These are phyloP conservation scores for Bipolaris oryzae DNA, from an alignment of 2,329 filamentous ascomycete species.

Conservation along the genomic window DNA sequence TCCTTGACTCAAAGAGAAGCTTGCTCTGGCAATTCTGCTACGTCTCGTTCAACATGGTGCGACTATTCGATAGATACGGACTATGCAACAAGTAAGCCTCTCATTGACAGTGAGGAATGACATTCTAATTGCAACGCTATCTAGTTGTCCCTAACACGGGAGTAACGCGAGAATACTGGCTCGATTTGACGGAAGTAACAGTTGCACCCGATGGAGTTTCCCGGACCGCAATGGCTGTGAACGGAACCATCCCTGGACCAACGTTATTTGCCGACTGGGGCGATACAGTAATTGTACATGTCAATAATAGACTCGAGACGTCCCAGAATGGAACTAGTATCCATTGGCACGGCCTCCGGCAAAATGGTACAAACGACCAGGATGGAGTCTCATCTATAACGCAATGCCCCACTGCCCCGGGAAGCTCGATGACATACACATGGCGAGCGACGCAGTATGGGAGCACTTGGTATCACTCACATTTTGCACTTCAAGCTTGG, in stretches of 20 bases:
- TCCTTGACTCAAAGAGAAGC: constrained; percentile 14
- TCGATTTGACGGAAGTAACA: constrained; percentile 52
- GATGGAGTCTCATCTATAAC: constrained; percentile 44
- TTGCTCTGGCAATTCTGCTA: constrained; percentile 42
- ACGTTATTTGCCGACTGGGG: constrained; percentile 52
- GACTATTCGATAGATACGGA: constrained; percentile 51
- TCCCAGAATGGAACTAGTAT: constrained; percentile 41
- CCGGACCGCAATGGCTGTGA: constrained; percentile 46
- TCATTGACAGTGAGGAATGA: background rate
- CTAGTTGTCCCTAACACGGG: constrained; percentile 57
- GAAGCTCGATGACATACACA: constrained; percentile 35
- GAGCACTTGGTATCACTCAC: constrained; percentile 51
- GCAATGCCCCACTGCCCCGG: constrained; percentile 38
- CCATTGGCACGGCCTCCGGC: constrained; percentile 43
- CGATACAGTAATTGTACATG: constrained; percentile 47
- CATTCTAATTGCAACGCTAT: background rate
- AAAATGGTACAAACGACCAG: constrained; percentile 39
- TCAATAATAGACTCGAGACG: constrained; percentile 38
- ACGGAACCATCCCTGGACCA: constrained; percentile 54
- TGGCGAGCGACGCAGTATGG: constrained; percentile 52
- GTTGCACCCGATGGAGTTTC: constrained; percentile 62
- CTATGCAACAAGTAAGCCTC: background rate
- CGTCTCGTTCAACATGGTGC: constrained; percentile 50
- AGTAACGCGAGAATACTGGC: constrained; percentile 58
- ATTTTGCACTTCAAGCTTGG: constrained; percentile 51